phyloP scores from a whole-genome alignment of 257 asterid species.

The Scutellaria baicalensis region DNA sequence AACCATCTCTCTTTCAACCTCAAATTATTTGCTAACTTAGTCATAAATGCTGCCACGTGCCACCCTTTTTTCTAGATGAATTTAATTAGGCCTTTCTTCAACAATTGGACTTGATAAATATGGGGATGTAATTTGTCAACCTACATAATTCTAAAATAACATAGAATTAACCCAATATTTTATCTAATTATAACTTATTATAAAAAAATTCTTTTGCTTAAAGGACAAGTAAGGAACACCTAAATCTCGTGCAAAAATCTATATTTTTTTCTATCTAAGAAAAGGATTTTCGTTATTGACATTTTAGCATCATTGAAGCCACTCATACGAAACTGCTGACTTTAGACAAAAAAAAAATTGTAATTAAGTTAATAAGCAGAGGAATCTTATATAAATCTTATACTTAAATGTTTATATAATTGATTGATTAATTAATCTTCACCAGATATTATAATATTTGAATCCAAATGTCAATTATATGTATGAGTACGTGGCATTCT shows the following conservation, averaged over 20 bases:
- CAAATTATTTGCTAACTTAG: not conserved
- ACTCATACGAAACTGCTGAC: slow-evolving; percentile 9
- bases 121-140: too few relatives aligned
- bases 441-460: not conserved
- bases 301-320: not conserved
- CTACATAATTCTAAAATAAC: too few relatives aligned
- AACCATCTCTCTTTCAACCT: not conserved
- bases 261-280: too few relatives aligned
- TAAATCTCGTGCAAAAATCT: not conserved
- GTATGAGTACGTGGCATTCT: slow-evolving; percentile 13
- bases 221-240: not conserved
- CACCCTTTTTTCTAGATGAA: not conserved
- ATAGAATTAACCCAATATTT: too few relatives aligned
- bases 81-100: too few relatives aligned
- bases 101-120: too few relatives aligned
- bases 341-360: not conserved
- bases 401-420: not conserved
- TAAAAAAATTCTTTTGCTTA: too few relatives aligned
- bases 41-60: not conserved
- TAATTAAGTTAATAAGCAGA: not conserved
- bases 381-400: not conserved
- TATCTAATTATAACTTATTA: too few relatives aligned
- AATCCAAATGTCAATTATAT: slow-evolving; percentile 1
- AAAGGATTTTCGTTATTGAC: too few relatives aligned
- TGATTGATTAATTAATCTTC: not conserved